Conservation (phyloP, 192 early-diverging fungal genomes). For the Phlyctochytrium arcticum region DNA sequence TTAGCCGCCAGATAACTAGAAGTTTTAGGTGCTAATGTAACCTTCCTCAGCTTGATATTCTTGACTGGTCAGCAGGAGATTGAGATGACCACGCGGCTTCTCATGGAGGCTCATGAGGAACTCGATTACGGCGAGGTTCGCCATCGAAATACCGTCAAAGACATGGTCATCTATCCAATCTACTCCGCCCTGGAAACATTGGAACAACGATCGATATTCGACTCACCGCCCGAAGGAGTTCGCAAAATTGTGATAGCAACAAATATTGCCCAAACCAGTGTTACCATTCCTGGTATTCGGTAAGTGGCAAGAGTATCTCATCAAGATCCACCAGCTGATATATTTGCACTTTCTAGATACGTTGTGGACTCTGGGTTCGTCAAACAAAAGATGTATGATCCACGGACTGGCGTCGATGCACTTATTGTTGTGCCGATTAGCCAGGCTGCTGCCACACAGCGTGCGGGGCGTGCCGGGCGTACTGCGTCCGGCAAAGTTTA, state of each 20-base stretch:
- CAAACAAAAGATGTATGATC: constrained; percentile 58
- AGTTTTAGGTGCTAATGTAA: too few species aligned
- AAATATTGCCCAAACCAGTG: constrained; percentile 59
- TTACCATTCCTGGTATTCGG: constrained; percentile 58
- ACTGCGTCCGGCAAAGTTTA: constrained; percentile 56
- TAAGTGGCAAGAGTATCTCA: background rate
- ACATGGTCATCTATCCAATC: constrained; percentile 55
- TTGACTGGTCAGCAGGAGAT: constrained; percentile 61
- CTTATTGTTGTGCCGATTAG: constrained; percentile 51
- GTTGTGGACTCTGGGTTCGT: constrained; percentile 65
- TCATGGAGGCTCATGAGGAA: constrained; percentile 43
- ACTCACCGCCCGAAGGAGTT: constrained; percentile 31
- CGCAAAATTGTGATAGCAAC: constrained; percentile 57
- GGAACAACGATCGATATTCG: constrained; percentile 55
- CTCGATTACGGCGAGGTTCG: constrained; percentile 49
- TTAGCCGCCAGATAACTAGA: background rate
- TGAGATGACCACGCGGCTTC: constrained; percentile 50
- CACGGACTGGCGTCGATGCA: constrained; percentile 47
- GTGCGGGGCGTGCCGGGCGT: constrained; percentile 56
- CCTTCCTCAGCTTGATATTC: constrained; percentile 51
- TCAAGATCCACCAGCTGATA: background rate
- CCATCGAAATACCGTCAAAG: constrained; percentile 37
- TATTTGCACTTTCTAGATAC: constrained; percentile 24
- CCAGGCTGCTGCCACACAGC: constrained; percentile 58
- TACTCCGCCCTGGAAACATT: constrained; percentile 73